Conservation (phyloP, 1,284 basidiomycete genomes). For the Malassezia obtusa region DNA sequence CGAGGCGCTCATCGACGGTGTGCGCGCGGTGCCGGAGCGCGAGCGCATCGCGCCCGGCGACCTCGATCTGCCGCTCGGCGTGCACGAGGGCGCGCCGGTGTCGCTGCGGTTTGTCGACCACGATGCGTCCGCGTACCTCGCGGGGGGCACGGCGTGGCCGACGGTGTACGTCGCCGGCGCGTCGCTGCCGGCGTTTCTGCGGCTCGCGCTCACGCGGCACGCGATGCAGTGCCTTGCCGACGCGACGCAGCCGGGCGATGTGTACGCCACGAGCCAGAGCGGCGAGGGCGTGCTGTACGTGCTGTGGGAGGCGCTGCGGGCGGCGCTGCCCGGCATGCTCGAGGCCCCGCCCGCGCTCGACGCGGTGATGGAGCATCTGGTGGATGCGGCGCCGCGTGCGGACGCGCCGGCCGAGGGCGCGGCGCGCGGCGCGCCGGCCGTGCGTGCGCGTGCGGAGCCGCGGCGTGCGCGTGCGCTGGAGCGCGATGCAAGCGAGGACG, state of each 20-base stretch:
- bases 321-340: slow-evolving; percentile 27
- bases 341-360: slow-evolving; percentile 44
- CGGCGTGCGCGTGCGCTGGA: slow-evolving; percentile 36
- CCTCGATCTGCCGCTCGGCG: slow-evolving; percentile 40
- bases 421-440: slow-evolving; percentile 14
- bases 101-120: slow-evolving; percentile 62
- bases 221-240: slow-evolving; percentile 30
- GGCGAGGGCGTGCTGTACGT: slow-evolving; percentile 67
- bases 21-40: slow-evolving; percentile 30
- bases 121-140: slow-evolving; percentile 50
- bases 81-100: slow-evolving; percentile 50
- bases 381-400: neutral
- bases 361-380: slow-evolving; percentile 37
- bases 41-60: slow-evolving; percentile 42
- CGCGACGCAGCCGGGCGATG: slow-evolving; percentile 50
- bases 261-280: slow-evolving; percentile 55
- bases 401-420: slow-evolving; percentile 16
- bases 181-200: slow-evolving; percentile 68
- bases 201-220: slow-evolving; percentile 67
- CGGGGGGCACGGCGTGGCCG: slow-evolving; percentile 52
- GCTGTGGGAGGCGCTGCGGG: slow-evolving; percentile 64
- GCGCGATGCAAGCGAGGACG: slow-evolving; percentile 53
- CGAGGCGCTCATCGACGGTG: slow-evolving; percentile 51
- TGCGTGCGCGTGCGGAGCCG: too few species aligned
- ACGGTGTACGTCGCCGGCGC: slow-evolving; percentile 66